phyloP scores from a whole-genome alignment of 2,329 filamentous ascomycete species.

The Plectosphaerella plurivora region DNA sequence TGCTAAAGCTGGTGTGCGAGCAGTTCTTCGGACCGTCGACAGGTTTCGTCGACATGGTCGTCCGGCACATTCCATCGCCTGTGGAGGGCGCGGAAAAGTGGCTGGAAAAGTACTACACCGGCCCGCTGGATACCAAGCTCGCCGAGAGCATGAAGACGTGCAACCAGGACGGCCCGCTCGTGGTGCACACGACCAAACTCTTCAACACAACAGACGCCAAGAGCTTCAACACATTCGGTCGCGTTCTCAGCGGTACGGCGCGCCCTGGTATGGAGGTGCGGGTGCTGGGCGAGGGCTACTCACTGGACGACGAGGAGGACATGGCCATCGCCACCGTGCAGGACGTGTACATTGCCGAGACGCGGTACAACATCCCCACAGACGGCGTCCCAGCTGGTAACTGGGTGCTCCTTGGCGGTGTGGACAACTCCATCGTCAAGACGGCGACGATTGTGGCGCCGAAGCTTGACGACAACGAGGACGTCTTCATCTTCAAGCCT shows the following conservation, averaged over 20 bases:
- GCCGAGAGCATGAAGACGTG: conserved; percentile 77
- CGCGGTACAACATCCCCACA: conserved; percentile 86
- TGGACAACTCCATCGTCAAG: conserved; percentile 98
- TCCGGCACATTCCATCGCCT: conserved; percentile 84
- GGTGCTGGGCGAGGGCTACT: conserved; percentile 92
- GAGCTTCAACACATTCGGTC: conserved; percentile 82
- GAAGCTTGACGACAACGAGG: conserved; percentile 79
- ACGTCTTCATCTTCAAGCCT: conserved; percentile 92
- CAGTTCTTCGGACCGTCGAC: conserved; percentile 90
- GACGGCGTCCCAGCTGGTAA: conserved; percentile 93
- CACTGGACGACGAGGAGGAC: conserved; percentile 94
- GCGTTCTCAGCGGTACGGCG: conserved; percentile 89
- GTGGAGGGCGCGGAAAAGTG: conserved; percentile 70
- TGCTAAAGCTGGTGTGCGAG: conserved; percentile 85
- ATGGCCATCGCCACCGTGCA: conserved; percentile 84
- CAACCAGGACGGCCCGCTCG: conserved; percentile 82
- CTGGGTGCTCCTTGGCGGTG: conserved; percentile 83
- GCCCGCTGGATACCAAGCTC: conserved; percentile 76
- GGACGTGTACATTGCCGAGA: conserved; percentile 86
- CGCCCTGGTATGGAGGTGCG: conserved; percentile 77
- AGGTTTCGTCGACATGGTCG: conserved; percentile 94
- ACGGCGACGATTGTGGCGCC: conserved; percentile 84
- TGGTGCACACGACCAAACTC: conserved; percentile 90
- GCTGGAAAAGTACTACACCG: conserved; percentile 86
- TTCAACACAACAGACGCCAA: conserved; percentile 90